phyloP scores from a whole-genome alignment of 345 rosid species.

The Euphorbia pulcherrima region DNA sequence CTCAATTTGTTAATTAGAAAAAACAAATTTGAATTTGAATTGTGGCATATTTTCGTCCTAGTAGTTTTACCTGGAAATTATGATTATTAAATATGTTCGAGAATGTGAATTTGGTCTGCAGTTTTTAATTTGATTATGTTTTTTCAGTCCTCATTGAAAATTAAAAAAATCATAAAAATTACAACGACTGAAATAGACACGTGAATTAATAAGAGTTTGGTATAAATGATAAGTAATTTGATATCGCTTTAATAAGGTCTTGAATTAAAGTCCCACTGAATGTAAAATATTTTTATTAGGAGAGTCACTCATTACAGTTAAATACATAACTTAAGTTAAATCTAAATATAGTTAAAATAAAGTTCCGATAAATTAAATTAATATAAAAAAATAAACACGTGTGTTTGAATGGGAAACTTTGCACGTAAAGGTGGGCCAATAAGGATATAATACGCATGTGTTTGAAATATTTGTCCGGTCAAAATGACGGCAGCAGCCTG shows the following conservation, averaged over 20 bases:
- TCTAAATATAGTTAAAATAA: too few species aligned
- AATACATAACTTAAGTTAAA: too few species aligned
- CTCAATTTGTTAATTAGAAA: not conserved
- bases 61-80: not conserved
- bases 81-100: not conserved
- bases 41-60: not conserved
- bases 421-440: not conserved
- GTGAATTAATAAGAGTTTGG: too few species aligned
- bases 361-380: too few species aligned
- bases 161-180: not conserved
- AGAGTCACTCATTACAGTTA: too few species aligned
- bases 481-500: constrained; percentile 6
- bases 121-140: not conserved
- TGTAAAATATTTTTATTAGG: too few species aligned
- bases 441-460: not conserved
- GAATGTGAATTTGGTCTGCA: not conserved
- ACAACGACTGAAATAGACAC: too few species aligned
- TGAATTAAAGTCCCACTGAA: too few species aligned
- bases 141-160: not conserved
- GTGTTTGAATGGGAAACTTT: not conserved
- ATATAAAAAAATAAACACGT: not conserved
- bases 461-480: not conserved
- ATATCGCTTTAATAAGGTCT: too few species aligned
- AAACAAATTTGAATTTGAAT: not conserved
- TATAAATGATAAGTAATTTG: too few species aligned